Conservation (phyloP, 2,329 filamentous ascomycete genomes). For the Sodiomyces alkalinus region DNA sequence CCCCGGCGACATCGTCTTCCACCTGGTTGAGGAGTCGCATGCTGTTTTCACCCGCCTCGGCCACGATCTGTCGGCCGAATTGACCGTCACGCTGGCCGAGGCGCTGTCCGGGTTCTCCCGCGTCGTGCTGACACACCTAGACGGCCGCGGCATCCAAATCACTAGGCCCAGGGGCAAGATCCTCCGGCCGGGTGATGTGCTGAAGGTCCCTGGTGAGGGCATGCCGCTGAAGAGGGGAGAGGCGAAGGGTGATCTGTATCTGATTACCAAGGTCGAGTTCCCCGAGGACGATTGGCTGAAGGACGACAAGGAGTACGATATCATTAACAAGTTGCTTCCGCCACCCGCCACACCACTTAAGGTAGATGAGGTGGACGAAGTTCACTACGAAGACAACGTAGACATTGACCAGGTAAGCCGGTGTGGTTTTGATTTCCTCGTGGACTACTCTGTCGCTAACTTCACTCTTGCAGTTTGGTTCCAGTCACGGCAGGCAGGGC, state of each 20-base stretch:
- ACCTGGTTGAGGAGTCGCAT: conserved; percentile 68
- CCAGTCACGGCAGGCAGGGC: conserved; percentile 50
- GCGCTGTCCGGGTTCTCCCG: conserved; percentile 80
- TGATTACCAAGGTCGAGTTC: conserved; percentile 76
- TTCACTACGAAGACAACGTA: conserved; percentile 70
- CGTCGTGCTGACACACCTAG: conserved; percentile 81
- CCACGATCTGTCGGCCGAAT: conserved; percentile 66
- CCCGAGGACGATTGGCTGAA: conserved; percentile 74
- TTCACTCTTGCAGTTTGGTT: conserved; percentile 43
- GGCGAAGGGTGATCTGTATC: conserved; percentile 69
- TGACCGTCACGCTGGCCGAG: conserved; percentile 71
- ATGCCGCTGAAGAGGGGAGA: conserved; percentile 91
- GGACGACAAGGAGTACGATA: conserved; percentile 53
- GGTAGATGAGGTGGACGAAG: conserved; percentile 69
- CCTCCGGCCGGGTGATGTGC: conserved; percentile 65
- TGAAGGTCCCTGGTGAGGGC: conserved; percentile 79
- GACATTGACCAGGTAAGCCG: conserved; percentile 59
- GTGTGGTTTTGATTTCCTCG: not conserved
- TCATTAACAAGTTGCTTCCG: conserved; percentile 63
- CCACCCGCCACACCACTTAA: conserved; percentile 43
- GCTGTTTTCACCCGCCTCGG: conserved; percentile 70
- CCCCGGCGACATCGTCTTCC: conserved; percentile 88
- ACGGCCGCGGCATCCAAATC: conserved; percentile 78
- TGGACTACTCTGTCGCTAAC: conserved; percentile 11
- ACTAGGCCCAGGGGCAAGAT: conserved; percentile 69